Base-by-base conservation (phyloP, 768 basidiomycete genomes). In the Paxillus involutus region DNA sequence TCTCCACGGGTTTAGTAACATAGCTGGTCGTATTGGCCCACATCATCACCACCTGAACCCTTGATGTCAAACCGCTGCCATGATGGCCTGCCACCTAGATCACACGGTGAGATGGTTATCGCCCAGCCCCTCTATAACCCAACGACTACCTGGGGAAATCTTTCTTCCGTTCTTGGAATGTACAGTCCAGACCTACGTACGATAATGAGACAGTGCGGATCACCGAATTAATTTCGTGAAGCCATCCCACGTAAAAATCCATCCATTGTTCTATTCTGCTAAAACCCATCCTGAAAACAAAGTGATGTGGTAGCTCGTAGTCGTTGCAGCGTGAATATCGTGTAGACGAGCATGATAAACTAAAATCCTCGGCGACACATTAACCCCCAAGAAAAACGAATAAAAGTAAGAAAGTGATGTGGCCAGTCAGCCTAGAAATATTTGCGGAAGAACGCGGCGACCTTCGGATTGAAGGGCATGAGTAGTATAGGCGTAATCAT, bases 371-470 rank as follows among this genome's bases (percentile, higher is more conserved):
- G 47, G 53, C 47, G 53, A 59, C 59, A 66, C 49, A 50, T 41
- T 8, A 64, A 61, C 57, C 63, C 68, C n/a, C 57, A 59, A 45
- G 59, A 59, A 47, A 24, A 57, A 68, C 56, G 45, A 65, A 60
- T 36, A 63, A 59, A 58, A 70, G 56, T 52, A 63, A 56, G 52
- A 57, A 60, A 66, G 49, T 51, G 60, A 55, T 55, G 56, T 49
- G 44, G 36, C 6, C 47, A 62, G 49, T 54, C 21, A 47, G 41
- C 39, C 61, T 68, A 75, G 51, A 77, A 72, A 58, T 66, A 74
- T 65, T 72, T 73, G 65, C 72, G 72, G 63, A 77, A 65, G 63
- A 66, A 72, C 76, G 67, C 77, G 77, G 76, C 76, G 72, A 78
- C 76, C 73, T 70, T 78, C 68, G 76, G 74, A 62, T 73, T 62